Evolutionary conservation across 1,284 basidiomycete species (phyloP), one percentile per base, ranked within the genome.

Genomic region (Apiotrichum laibachii): DNA sequence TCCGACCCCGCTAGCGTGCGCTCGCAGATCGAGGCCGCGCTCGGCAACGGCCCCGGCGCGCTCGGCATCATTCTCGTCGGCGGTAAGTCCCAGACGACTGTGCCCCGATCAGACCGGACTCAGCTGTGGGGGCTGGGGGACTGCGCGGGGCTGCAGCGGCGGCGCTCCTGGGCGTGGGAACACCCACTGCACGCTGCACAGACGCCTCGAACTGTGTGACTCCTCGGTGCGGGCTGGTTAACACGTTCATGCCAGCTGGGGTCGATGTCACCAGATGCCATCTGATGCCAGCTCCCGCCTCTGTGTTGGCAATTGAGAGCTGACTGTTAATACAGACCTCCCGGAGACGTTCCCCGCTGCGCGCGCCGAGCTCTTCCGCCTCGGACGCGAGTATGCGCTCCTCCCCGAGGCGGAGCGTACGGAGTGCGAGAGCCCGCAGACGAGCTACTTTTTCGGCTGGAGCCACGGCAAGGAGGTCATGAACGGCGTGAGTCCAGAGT

Each of bases 391-490:
- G 45, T 92, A 95, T 70, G 88, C 89, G 0, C 80, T 82, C 21
- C 80, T 94, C 8, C 84, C 87, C 18, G 85, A 87, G 51, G 70
- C 75, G 15, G 76, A 77, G 13, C 82, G 88, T 50, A 89, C 92
- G 71, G 82, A 82, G 56, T 89, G 90, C 70, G 83, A 85, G 1
- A 55, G 69, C 33, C 70, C 74, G 12, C 70, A 76, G 26, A 68
- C 67, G 21, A 67, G 64, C 15, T 81, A 78, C 64, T 60, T 67
- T 42, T 94, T 92, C 75, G 92, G 92, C 21, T 96, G 92, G 92
- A 90, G 88, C 45, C 89, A 92, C 77, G 92, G 92, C 54, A 94
- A 94, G 82, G 92, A 96, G 82, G 85, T 93, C 43, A 95, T 95
- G 92, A 95, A 95, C 68, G 92, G 92, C 83, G 89, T 88, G 66